phyloP scores from a whole-genome alignment of 192 early-diverging fungal genomes.

The Coemansia sp. region DNA sequence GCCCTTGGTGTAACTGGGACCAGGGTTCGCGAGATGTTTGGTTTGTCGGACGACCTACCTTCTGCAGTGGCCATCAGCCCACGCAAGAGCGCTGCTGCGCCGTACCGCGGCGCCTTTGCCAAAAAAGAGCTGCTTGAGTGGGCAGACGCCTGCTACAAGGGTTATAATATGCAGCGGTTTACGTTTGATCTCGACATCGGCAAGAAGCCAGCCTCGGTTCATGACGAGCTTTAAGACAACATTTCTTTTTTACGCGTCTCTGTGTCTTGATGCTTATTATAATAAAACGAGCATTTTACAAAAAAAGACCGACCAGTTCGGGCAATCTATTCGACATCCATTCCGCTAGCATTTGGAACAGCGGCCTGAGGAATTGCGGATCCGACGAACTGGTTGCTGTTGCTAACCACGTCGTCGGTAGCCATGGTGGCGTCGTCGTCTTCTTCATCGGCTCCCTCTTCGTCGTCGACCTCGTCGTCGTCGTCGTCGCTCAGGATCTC shows the following conservation, averaged over 20 bases:
- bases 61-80: conserved; percentile 57
- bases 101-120: conserved; percentile 62
- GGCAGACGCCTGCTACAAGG: conserved; percentile 47
- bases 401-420: conserved; percentile 6
- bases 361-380: conserved; percentile 1
- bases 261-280: background rate
- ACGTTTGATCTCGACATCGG: conserved; percentile 46
- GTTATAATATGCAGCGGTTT: conserved; percentile 45
- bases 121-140: conserved; percentile 57
- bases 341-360: conserved; percentile 7
- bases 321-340: conserved; percentile 28
- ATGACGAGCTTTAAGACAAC: conserved; percentile 31
- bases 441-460: background rate
- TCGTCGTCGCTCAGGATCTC: conserved; percentile 16
- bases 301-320: background rate
- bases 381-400: background rate
- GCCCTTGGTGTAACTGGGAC: conserved; percentile 48
- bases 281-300: background rate
- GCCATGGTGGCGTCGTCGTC: conserved; percentile 22
- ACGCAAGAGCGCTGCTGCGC: conserved; percentile 56
- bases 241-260: background rate
- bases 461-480: conserved; percentile 17
- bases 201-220: conserved; percentile 10
- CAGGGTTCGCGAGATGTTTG: conserved; percentile 53
- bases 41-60: conserved; percentile 60